Evolutionary conservation across 768 basidiomycete genomes (phyloP).

Genomic region (Paxillus involutus): DNA sequence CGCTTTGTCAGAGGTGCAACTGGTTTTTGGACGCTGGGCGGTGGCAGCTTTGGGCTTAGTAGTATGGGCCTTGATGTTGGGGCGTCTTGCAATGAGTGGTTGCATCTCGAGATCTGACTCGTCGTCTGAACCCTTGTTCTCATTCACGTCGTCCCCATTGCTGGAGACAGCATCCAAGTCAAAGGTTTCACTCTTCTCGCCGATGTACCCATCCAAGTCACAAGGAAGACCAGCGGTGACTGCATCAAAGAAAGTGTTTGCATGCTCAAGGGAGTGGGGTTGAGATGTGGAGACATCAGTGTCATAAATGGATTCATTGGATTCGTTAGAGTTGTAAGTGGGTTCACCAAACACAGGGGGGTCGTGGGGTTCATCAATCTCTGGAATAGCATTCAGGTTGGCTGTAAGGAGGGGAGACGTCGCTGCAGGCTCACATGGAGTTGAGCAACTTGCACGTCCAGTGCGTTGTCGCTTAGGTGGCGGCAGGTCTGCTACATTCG

Average conservation of each 20-base stretch:
- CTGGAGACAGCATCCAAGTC: not conserved
- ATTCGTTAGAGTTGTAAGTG: not conserved
- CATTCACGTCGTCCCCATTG: not conserved
- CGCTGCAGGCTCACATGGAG: not conserved
- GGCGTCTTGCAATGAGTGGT: not conserved
- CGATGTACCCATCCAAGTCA: not conserved
- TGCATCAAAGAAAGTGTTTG: not conserved
- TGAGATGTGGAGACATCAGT: not conserved
- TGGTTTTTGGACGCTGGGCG: not conserved
- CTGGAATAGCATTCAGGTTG: not conserved
- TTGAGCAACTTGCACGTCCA: not conserved
- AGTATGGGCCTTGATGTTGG: not conserved
- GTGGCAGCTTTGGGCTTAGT: not conserved
- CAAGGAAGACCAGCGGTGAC: not conserved
- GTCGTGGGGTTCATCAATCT: not conserved
- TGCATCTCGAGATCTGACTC: not conserved
- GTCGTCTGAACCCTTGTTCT: not conserved
- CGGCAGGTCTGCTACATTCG: not conserved
- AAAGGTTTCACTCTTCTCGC: not conserved
- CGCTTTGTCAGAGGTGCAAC: not conserved
- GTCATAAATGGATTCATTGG: not conserved
- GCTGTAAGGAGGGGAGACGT: not conserved
- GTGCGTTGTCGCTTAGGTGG: not conserved
- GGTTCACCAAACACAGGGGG: not conserved
- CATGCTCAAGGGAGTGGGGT: not conserved